Conservation (phyloP, 2,329 filamentous ascomycete genomes). For the Cladophialophora exuberans region DNA sequence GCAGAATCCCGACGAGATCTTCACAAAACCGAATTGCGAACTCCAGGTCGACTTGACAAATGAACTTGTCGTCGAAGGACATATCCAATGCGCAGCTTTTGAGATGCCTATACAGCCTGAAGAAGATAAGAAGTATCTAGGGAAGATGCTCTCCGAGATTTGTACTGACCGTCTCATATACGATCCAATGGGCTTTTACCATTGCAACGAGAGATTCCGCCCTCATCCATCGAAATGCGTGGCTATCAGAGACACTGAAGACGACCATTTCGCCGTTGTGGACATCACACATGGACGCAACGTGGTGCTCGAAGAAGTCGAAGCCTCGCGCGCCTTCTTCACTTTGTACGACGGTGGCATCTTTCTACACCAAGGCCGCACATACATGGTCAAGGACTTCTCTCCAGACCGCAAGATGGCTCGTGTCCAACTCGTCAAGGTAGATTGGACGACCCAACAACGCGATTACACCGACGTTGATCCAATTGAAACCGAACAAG, state of each 20-base stretch:
- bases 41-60: constrained; percentile 91
- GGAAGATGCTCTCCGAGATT: constrained; percentile 69
- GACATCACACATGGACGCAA: constrained; percentile 81
- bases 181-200: constrained; percentile 81
- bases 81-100: constrained; percentile 91
- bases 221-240: constrained; percentile 82
- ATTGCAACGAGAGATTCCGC: constrained; percentile 85
- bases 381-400: constrained; percentile 90
- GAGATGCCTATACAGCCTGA: constrained; percentile 88
- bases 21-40: constrained; percentile 86
- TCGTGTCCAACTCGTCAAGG: constrained; percentile 83
- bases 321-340: constrained; percentile 91
- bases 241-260: constrained; percentile 83
- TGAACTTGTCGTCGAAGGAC: constrained; percentile 86
- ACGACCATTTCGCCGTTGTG: constrained; percentile 92
- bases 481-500: constrained; percentile 86
- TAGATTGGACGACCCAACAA: constrained; percentile 93
- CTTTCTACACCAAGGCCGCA: constrained; percentile 93
- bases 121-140: constrained; percentile 79
- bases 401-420: constrained; percentile 78
- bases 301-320: constrained; percentile 89
- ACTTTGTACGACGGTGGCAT: constrained; percentile 97
- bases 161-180: constrained; percentile 73
- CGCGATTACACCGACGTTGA: constrained; percentile 94
- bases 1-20: constrained; percentile 89